Evolutionary conservation across 176 grass and related monocot genomes (phyloP), one percentile per base, ranked within the genome.

Genomic region (Raddia distichophylla): DNA sequence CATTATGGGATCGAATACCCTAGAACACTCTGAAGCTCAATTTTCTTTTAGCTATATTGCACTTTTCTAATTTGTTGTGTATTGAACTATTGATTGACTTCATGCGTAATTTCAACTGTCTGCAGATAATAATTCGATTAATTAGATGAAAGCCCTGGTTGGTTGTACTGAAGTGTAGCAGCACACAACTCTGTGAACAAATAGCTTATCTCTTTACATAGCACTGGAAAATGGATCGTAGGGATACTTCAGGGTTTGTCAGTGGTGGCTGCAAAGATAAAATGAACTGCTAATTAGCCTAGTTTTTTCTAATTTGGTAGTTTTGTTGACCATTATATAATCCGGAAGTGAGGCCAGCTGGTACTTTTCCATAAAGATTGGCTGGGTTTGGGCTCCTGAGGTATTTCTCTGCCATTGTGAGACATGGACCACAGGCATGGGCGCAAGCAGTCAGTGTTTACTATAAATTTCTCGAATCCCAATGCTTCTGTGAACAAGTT

Each of bases 211-310:
- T 83, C 76, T 77, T 16, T 16, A 34, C 73, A 74, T 5, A 86
- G 11, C 67, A 69, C 86, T 84, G 66, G 90, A 67, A 83, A 45
- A 97, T 97, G 94, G 94, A 97, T 69, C 88, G 88, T 76, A 62
- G 1, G 13, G 96, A 99, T 88, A 99, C 96, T 50, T 85, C 68
- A 15, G 96, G 96, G 72, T 99, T 95, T 93, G 96, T 99, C 51
- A 99, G 96, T 69, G 96, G 96, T 72, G 96, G 96, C 27, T 91
- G 88, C 91, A n/a, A 86, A 73, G 63, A 85, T 52, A 55, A 67
- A 71, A 53, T 49, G 33, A 46, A 60, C 49, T 60, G 62, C 76
- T 84, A 20, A 76, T 58, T 60, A 73, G 10, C 46, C 54, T 79
- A 90, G 57, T 55, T 80, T 80, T 80, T 86, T 78, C 53, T 81